These are phyloP conservation scores for Uronychia setigera DNA, from an alignment of 73 alveolate genomes.

Conservation along the genomic window DNA sequence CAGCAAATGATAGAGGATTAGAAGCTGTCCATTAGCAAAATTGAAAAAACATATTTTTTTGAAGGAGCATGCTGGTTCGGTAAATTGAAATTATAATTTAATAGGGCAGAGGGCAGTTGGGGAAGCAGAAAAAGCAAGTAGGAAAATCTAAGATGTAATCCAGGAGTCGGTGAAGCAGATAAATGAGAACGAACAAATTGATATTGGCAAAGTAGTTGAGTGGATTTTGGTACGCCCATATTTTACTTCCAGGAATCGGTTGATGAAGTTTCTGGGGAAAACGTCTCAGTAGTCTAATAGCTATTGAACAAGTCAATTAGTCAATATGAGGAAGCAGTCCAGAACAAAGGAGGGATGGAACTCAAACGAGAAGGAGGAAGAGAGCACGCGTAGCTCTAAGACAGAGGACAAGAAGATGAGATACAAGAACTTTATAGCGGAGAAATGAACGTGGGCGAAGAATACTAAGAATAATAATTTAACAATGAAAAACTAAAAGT, in stretches of 20 bases:
- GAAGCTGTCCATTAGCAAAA: not conserved
- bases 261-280: not conserved
- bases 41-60: not conserved
- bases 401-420: no score
- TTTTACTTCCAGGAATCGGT: not conserved
- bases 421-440: no score
- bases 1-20: not conserved
- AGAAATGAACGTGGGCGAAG: no score
- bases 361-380: not conserved
- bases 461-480: no score
- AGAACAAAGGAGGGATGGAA: not conserved
- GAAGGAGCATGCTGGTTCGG: not conserved
- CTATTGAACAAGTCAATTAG: not conserved
- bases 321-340: not conserved
- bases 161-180: not conserved
- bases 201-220: not conserved
- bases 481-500: not conserved
- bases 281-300: not conserved
- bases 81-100: no score
- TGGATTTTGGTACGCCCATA: not conserved
- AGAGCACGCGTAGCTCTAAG: no score
- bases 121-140: not conserved
- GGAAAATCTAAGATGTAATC: not conserved
- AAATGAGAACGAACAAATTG: not conserved
- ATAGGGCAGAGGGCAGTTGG: not conserved